Percentiles rank a stretch among this genome's conserved stretches.
These are phyloP conservation scores for Betula pendula DNA, from an alignment of 306 rosid genomes.

Conservation along the genomic window DNA sequence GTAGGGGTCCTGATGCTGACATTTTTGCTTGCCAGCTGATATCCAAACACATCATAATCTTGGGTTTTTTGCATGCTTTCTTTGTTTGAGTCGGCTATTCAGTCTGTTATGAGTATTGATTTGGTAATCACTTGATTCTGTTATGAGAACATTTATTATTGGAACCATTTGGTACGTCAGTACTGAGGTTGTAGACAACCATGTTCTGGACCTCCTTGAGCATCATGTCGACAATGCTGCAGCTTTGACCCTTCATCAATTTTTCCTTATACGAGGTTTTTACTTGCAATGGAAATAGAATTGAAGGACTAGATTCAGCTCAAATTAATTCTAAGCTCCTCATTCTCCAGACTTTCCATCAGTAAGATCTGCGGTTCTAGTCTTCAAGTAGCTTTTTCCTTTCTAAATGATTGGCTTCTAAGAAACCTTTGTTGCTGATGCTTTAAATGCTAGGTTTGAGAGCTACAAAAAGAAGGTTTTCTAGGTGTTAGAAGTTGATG, in stretches of 20 bases:
- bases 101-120: not conserved
- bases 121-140: not conserved
- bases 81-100: not conserved
- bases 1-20: not conserved
- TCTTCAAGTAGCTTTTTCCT: not conserved
- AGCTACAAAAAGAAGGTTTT: too few relatives aligned
- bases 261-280: not conserved
- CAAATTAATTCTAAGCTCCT: not conserved
- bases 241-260: not conserved
- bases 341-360: too few relatives aligned
- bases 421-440: too few relatives aligned
- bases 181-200: not conserved
- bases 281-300: not conserved
- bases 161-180: not conserved
- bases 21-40: not conserved
- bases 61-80: not conserved
- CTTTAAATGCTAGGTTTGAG: too few relatives aligned
- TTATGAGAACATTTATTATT: not conserved
- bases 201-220: slow-evolving; percentile 1
- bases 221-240: not conserved
- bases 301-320: not conserved
- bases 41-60: not conserved
- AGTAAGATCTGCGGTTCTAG: not conserved
- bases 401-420: too few relatives aligned
- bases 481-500: too few relatives aligned